Evolutionary conservation across 129 eudicot species (phyloP).

Genomic region (Flaveria brownii): DNA sequence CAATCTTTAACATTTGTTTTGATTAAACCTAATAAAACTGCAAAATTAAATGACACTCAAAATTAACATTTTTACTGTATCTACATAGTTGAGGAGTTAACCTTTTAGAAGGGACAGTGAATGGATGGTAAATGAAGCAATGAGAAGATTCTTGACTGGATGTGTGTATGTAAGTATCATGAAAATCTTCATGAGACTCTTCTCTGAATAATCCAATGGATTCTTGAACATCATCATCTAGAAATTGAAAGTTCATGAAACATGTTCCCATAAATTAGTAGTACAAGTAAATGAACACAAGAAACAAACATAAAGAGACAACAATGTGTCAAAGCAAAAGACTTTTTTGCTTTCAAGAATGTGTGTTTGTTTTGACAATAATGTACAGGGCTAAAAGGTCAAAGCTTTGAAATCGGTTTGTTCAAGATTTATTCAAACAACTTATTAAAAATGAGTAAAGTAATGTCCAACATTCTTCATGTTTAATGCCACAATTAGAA

Average conservation of each 20-base stretch:
- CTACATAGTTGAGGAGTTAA: conserved; percentile 4
- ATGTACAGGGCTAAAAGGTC: not conserved
- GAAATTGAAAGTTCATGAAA: conserved; percentile 25
- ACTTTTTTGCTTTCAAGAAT: conserved; percentile 23
- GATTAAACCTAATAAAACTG: not conserved
- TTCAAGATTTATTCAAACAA: conserved; percentile 24
- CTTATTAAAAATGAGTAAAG: conserved; percentile 17
- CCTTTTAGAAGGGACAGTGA: conserved; percentile 54
- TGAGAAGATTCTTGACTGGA: conserved; percentile 39
- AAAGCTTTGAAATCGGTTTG: conserved; percentile 8
- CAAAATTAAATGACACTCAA: not conserved
- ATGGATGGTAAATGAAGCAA: conserved; percentile 36
- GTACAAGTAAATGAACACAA: conserved; percentile 27
- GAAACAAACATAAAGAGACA: conserved; percentile 37
- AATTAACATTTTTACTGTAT: not conserved
- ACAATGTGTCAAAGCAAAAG: conserved; percentile 30
- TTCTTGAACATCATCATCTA: conserved; percentile 44
- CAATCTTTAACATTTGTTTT: not conserved
- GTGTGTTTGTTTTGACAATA: conserved; percentile 29
- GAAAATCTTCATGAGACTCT: conserved; percentile 42
- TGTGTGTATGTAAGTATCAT: conserved; percentile 34
- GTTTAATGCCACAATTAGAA: conserved; percentile 29
- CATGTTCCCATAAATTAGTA: conserved; percentile 7
- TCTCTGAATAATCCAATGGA: conserved; percentile 41
- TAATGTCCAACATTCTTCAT: conserved; percentile 22